A percentile compares a stretch with the other conserved stretches of the same genome.
Evolutionary conservation across 2,329 filamentous ascomycete genomes (phyloP).

Genomic region (Pyrenophora seminiperda): DNA sequence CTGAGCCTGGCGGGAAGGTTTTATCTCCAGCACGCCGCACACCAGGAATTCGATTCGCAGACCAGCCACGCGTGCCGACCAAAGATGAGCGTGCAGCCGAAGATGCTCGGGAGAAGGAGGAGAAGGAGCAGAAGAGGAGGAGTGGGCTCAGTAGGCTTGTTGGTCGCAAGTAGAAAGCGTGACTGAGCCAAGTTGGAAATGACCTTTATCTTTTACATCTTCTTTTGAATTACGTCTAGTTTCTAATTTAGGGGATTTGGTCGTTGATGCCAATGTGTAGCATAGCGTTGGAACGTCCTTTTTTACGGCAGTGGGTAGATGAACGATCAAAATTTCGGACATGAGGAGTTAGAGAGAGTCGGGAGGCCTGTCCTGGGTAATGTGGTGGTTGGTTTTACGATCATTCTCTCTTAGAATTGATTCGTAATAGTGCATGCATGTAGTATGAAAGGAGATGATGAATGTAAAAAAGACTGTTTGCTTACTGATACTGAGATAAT

Average conservation of each 20-base stretch:
- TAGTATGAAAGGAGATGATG: too few relatives aligned
- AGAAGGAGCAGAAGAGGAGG: slow-evolving; percentile 25
- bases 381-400: too few relatives aligned
- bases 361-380: too few relatives aligned
- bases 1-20: slow-evolving; percentile 12
- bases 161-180: slow-evolving; percentile 14
- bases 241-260: background rate
- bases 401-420: too few relatives aligned
- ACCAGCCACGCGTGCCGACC: slow-evolving; percentile 48
- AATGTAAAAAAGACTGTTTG: too few relatives aligned
- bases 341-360: too few relatives aligned
- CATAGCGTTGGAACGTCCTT: slow-evolving; percentile 1
- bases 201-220: background rate
- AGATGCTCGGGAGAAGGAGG: slow-evolving; percentile 32
- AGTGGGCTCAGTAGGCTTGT: slow-evolving; percentile 29
- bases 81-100: slow-evolving; percentile 41
- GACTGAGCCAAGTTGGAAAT: too few relatives aligned
- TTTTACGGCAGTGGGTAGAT: too few relatives aligned
- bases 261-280: slow-evolving; percentile 1
- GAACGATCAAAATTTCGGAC: too few relatives aligned
- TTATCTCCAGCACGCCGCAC: slow-evolving; percentile 37
- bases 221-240: background rate
- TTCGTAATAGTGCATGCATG: too few relatives aligned
- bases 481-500: too few relatives aligned
- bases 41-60: slow-evolving; percentile 67